Evolutionary conservation across 768 basidiomycete species (phyloP).

Genomic region (Jaapia argillacea): DNA sequence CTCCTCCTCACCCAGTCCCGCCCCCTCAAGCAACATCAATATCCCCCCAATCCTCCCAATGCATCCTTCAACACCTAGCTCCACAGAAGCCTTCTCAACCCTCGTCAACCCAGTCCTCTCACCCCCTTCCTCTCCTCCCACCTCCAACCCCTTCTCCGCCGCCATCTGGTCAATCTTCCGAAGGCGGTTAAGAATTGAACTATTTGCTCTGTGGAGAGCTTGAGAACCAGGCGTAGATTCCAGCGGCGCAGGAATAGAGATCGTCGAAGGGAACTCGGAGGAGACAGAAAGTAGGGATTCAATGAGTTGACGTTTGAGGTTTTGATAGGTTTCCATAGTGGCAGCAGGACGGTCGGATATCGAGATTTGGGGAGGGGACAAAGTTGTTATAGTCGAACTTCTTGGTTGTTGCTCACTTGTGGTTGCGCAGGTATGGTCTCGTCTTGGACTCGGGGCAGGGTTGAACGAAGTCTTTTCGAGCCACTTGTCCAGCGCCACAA

Average conservation of each 20-base stretch:
- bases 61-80: slow-evolving; percentile 14
- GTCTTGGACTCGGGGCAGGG: slow-evolving; percentile 11
- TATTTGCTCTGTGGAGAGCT: slow-evolving; percentile 36
- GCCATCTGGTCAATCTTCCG: slow-evolving; percentile 39
- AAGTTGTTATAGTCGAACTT: not conserved
- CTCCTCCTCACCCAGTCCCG: slow-evolving; percentile 14
- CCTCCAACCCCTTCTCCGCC: slow-evolving; percentile 27
- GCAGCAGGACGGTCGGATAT: slow-evolving; percentile 19
- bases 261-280: too few species aligned
- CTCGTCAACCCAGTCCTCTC: slow-evolving; percentile 34
- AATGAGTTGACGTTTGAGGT: slow-evolving; percentile 21
- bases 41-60: slow-evolving; percentile 25
- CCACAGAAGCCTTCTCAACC: slow-evolving; percentile 36
- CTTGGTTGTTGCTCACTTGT: not conserved
- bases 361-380: slow-evolving; percentile 20
- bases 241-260: slow-evolving; percentile 2
- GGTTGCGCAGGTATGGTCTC: too few species aligned
- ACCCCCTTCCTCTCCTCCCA: slow-evolving; percentile 28
- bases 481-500: slow-evolving; percentile 40
- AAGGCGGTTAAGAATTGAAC: slow-evolving; percentile 40
- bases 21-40: slow-evolving; percentile 37
- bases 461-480: slow-evolving; percentile 26
- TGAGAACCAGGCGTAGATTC: slow-evolving; percentile 6
- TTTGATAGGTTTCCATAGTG: slow-evolving; percentile 31
- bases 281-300: slow-evolving; percentile 27